A percentile compares a stretch with the other conserved stretches of the same genome.
Evolutionary conservation across 768 basidiomycete genomes (phyloP).

Genomic region (Leccinum rimulosum): DNA sequence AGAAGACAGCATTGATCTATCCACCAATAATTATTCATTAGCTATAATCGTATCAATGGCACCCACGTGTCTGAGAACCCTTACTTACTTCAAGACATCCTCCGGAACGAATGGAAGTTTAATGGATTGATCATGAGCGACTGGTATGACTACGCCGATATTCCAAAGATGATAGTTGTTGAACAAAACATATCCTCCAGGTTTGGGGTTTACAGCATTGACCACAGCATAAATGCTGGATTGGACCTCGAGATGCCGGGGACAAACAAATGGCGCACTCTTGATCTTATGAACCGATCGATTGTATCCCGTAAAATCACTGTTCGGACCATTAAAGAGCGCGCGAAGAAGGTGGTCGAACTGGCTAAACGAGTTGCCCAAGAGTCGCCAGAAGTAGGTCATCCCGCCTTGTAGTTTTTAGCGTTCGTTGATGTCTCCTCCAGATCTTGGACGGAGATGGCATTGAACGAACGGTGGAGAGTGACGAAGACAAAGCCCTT

Average conservation of each 20-base stretch:
- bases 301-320: constrained; percentile 63
- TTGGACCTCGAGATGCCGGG: constrained; percentile 83
- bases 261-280: constrained; percentile 68
- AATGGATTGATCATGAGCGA: constrained; percentile 80
- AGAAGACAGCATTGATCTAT: neutral
- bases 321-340: constrained; percentile 59
- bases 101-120: constrained; percentile 73
- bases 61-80: constrained; percentile 66
- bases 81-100: constrained; percentile 54
- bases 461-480: constrained; percentile 59
- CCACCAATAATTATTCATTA: constrained; percentile 23
- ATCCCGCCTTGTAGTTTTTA: neutral
- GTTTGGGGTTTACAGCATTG: constrained; percentile 72
- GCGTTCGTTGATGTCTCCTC: neutral
- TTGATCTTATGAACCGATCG: constrained; percentile 63
- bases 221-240: constrained; percentile 67
- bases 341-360: constrained; percentile 64
- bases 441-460: constrained; percentile 73
- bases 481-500: constrained; percentile 56
- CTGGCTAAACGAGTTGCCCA: constrained; percentile 68
- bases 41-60: constrained; percentile 77
- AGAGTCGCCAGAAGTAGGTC: constrained; percentile 58
- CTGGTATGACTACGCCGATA: constrained; percentile 46
- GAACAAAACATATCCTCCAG: constrained; percentile 31
- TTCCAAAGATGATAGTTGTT: neutral